These are phyloP conservation scores for Monosporozyma unispora DNA, from an alignment of 805 yeast species.

Conservation along the genomic window DNA sequence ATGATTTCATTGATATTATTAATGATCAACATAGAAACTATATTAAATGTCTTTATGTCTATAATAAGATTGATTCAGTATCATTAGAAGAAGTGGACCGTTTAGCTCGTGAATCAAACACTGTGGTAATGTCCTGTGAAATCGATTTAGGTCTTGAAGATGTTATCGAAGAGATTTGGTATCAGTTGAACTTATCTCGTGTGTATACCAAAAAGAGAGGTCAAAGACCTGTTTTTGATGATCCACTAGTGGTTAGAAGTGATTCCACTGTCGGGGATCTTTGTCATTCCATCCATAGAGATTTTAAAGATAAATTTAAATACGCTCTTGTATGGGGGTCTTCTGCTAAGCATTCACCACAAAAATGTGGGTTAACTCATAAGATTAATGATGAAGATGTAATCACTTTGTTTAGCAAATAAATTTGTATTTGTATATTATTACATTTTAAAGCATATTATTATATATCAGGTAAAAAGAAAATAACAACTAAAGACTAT, in stretches of 20 bases:
- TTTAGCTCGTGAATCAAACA: conserved; percentile 84
- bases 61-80: conserved; percentile 92
- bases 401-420: conserved; percentile 81
- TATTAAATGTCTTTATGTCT: conserved; percentile 85
- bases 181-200: conserved; percentile 67
- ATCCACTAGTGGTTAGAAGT: conserved; percentile 84
- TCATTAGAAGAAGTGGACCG: conserved; percentile 90
- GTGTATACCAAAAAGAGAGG: conserved; percentile 88
- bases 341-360: conserved; percentile 91
- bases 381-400: conserved; percentile 88
- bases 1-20: conserved; percentile 85
- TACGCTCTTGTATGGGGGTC: conserved; percentile 97
- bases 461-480: no score
- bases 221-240: conserved; percentile 65
- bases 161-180: conserved; percentile 89
- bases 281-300: conserved; percentile 87
- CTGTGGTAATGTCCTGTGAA: conserved; percentile 90
- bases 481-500: background rate
- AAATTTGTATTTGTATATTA: conserved; percentile 7
- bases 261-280: conserved; percentile 75
- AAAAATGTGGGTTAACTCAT: conserved; percentile 86
- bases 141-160: conserved; percentile 79
- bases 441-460: background rate
- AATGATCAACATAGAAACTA: conserved; percentile 83
- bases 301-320: conserved; percentile 83